Base-by-base conservation (phyloP, 805 yeast genomes). In the Suhomyces emberorum region DNA sequence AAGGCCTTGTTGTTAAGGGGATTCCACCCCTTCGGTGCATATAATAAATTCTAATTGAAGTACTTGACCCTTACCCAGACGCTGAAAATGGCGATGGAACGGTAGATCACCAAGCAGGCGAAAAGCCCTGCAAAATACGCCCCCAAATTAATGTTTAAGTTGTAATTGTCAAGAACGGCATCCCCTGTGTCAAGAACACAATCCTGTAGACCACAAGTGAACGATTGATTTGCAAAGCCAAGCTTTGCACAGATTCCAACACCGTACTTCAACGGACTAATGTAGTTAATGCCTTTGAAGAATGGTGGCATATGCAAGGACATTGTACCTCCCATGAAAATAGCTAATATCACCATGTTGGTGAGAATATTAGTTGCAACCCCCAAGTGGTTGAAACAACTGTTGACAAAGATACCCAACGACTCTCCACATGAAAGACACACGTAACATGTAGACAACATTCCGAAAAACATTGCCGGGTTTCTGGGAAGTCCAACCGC, bases 261-360 rank as follows among this genome's bases (percentile, higher is more conserved):
- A 2, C 80, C 81, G 52, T 83, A 88, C 49, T 82, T 83, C 45
- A 83, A 56, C 3, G 96, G 96, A 35, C 81, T 81, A n/a, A 83
- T 48, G 59, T 79, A 88, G 57, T 86, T 87, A 52, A 84, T 59
- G 0, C 80, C 95, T 43, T 70, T 69, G 51, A 87, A 69, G 32
- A 88, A 78, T 2, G 60, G 62, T 17, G 83, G 83, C 82, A 87
- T 76, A n/a, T 80, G 69, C 48, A 86, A 63, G 0, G 95, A 83
- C 79, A 88, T 71, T 8, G 88, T 65, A 3, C 96, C 96, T 1
- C 87, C 84, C 93, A 88, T 83, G 47, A 83, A 77, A 4, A 83
- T 76, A 4, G 91, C 93, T 33, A 86, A 61, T 2, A 87, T 76
- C 35, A 84, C 62, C 19, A 83, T 54, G 7, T 79, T 71, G 0